Conservation (phyloP, 169 alveolate genomes). For the Eimeria tenella region DNA sequence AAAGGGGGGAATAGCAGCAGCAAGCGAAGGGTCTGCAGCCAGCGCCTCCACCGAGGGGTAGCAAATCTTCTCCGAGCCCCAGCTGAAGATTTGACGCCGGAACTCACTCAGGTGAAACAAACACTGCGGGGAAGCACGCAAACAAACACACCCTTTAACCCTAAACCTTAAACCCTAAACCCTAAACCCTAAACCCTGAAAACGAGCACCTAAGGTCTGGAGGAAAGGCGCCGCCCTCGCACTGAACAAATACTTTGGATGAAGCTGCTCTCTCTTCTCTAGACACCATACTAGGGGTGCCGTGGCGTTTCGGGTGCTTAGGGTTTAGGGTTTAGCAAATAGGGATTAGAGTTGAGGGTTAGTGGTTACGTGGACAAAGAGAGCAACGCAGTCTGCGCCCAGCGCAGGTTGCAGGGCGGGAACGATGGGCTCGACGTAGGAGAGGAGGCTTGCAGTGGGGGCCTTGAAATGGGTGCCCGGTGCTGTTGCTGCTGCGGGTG, state of each 20-base stretch:
- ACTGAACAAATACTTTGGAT: too few species aligned
- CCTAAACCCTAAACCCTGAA: not conserved
- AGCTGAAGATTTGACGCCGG: conserved; percentile 85
- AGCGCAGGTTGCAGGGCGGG: conserved; percentile 72
- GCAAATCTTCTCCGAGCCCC: conserved; percentile 31
- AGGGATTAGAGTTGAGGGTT: not conserved
- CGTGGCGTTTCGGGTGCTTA: not conserved
- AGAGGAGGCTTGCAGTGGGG: conserved; percentile 58
- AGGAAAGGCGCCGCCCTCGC: too few species aligned
- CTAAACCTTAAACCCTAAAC: not conserved
- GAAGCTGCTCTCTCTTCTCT: too few species aligned
- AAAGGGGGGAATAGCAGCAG: conserved; percentile 46
- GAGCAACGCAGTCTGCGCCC: conserved; percentile 78
- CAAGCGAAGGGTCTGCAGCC: conserved; percentile 40
- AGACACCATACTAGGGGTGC: too few species aligned
- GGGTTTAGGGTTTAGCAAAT: not conserved
- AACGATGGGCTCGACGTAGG: conserved; percentile 65
- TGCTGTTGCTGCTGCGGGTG: not conserved
- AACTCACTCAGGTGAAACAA: conserved; percentile 89
- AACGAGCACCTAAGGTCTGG: not conserved
- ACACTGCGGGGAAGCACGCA: not conserved
- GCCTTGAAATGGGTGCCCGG: not conserved
- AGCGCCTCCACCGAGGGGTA: conserved; percentile 78
- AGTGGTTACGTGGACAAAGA: conserved; percentile 64
- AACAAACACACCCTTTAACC: not conserved